Base-by-base conservation (phyloP, 2,329 filamentous ascomycete species). In the Huntiella abstrusa region DNA sequence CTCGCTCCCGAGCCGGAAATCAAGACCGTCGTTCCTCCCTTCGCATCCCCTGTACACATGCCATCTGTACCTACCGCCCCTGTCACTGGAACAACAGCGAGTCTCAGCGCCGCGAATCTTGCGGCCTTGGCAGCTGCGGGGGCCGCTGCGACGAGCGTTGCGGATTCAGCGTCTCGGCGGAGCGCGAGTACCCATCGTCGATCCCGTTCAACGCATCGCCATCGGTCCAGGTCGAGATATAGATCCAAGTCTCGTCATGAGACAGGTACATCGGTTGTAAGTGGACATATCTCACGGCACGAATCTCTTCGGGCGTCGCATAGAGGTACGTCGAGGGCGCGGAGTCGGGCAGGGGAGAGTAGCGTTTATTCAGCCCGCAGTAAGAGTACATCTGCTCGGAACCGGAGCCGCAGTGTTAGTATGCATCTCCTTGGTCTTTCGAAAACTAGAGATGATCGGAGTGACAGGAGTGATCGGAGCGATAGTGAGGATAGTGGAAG, bases 401-500 rank as follows among this genome's bases (percentile, higher is more conserved):
- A 22, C 15, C 38, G 45, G 33, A 42, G 45, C 11, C 38, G n/a
- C 7, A 41, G 32, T 17, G 38, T 19, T 5, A 15, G 45, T 13
- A 28, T 28, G 22, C 8, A 28, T 28, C 22, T 38, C 34, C n/a
- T 28, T 15, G 7, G 12, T 46, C 22, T 4, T 28, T 28, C 22
- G 22, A 28, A 28, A 28, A 28, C 22, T 10, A 28, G 22, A 28
- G 45, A 41, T 50, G 16, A 34, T 37, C 36, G 32, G 19, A 11
- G 39, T 19, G 19, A 36, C 33, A 5, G 37, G n/a, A 43, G 48
- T 37, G 72, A 76, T 46, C 77, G 73, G 41, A 69, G 77, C 53
- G 58, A 83, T 33, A 68, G 83, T 4, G 40, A 60, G 83, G 38
- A 79, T 77, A 52, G 69, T 75, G 62, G 70, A 77, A 53, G 59